Evolutionary conservation across 495 filamentous ascomycete species (phyloP), one percentile per base, ranked within the genome.

Genomic region (Neurospora hispaniola): DNA sequence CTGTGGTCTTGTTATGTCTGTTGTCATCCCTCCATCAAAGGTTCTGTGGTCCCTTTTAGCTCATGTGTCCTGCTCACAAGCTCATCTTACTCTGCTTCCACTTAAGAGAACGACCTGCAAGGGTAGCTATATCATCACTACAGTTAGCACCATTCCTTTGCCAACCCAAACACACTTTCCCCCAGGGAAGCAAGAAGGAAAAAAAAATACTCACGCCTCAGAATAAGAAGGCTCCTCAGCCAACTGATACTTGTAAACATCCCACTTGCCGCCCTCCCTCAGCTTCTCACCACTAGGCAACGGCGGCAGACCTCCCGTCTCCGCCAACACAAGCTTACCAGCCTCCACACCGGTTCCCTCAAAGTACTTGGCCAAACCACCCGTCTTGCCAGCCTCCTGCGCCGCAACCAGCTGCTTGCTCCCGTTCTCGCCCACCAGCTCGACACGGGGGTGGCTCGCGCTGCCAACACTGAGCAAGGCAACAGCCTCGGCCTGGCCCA

Each of bases 381-480:
- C 90, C 88, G 85, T 72, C 75, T 90, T 85, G 40, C 92, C 94
- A 75, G 94, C 86, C 80, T 94, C 85, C 84, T 91, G 89, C n/a
- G 91, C 89, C n/a, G 86, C 87, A 12, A 94, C 88, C 70, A 99
- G 84, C 79, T 93, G 90, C 84, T 94, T 92, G 75, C 81, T 81
- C 16, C 96, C 96, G 12, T 89, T 93, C 75, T 97, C 91, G 70
- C 96, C 96, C 76, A 96, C 87, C 78, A 94, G 86, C 75, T 94
- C 91, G 69, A 94, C 91, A 79, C 91, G 94, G 4, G 96, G 94
- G 8, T 82, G 83, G n/a, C 88, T 90, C 73, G 89, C 89, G 81
- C 90, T 97, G 42, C 96, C 96, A 14, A 98, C 92, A 31, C 86
- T 91, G 74, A 99, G 86, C 73, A 98, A 88, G 5, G 90, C 90